Evolutionary conservation across 106 monocot genomes (phyloP).

Genomic region (Ottelia alismoides): DNA sequence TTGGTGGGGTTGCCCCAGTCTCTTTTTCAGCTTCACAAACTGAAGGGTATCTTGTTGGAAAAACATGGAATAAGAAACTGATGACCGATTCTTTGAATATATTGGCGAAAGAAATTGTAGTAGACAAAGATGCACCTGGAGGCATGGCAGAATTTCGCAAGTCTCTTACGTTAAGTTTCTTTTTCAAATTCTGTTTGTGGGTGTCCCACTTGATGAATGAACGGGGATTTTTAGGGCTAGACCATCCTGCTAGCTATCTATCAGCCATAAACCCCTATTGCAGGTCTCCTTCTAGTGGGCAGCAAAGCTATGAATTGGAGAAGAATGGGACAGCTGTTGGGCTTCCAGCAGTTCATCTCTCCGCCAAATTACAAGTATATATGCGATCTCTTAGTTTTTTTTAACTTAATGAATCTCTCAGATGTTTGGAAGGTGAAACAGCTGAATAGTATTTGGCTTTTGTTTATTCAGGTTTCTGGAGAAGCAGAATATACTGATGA

Average conservation of each 20-base stretch:
- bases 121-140: constrained; percentile 82
- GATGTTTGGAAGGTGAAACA: too few species aligned
- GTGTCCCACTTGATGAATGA: constrained; percentile 57
- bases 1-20: constrained; percentile 90
- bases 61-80: constrained; percentile 52
- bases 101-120: constrained; percentile 59
- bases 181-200: constrained; percentile 92
- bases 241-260: constrained; percentile 16
- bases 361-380: constrained; percentile 84
- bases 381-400: constrained; percentile 1
- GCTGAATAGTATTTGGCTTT: background rate
- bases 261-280: constrained; percentile 56
- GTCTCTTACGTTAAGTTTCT: constrained; percentile 93
- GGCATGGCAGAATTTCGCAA: constrained; percentile 97
- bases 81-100: constrained; percentile 39
- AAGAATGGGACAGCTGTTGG: constrained; percentile 76
- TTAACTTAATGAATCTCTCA: background rate
- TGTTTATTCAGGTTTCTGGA: constrained; percentile 62
- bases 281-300: constrained; percentile 40
- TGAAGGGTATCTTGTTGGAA: constrained; percentile 42
- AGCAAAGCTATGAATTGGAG: constrained; percentile 52
- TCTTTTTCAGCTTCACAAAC: constrained; percentile 52
- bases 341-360: constrained; percentile 61
- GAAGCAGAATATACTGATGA: constrained; percentile 93
- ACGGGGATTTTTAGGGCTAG: constrained; percentile 21